phyloP scores from a whole-genome alignment of 768 basidiomycete genomes.

The Leucosporidium creatinivorum region DNA sequence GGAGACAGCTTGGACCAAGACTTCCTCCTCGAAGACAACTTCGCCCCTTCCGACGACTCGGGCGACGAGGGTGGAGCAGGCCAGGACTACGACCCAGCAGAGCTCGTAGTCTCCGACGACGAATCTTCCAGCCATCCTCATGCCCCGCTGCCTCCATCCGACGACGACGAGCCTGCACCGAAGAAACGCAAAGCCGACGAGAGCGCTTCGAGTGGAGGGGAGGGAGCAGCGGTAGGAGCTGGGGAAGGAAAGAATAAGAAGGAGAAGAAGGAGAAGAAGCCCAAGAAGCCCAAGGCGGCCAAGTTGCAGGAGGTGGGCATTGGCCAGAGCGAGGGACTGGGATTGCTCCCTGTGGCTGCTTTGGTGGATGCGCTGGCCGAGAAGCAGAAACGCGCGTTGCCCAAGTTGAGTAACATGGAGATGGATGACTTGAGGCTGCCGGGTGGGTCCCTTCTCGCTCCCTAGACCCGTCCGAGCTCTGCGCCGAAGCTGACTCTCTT shows the following conservation, averaged over 20 bases:
- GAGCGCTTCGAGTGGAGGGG: too few species aligned
- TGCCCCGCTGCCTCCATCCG: not conserved
- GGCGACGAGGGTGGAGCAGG: slow-evolving; percentile 50
- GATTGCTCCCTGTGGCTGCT: slow-evolving; percentile 53
- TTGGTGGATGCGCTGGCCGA: slow-evolving; percentile 59
- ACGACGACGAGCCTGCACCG: slow-evolving; percentile 39
- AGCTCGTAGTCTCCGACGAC: too few species aligned
- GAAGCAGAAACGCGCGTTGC: slow-evolving; percentile 63
- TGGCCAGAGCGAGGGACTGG: slow-evolving; percentile 45
- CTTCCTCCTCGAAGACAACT: slow-evolving; percentile 61
- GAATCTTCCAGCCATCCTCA: too few species aligned
- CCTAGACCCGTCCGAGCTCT: not conserved
- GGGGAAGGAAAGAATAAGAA: slow-evolving; percentile 9
- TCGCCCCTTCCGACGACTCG: slow-evolving; percentile 58
- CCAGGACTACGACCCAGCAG: not conserved
- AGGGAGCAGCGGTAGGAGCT: too few species aligned
- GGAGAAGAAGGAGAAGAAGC: slow-evolving; percentile 60
- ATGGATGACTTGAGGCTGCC: slow-evolving; percentile 70
- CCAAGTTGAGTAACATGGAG: slow-evolving; percentile 66
- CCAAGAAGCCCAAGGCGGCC: slow-evolving; percentile 56
- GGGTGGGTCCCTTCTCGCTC: slow-evolving; percentile 48
- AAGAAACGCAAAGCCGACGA: slow-evolving; percentile 66
- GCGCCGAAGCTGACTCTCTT: slow-evolving; percentile 43
- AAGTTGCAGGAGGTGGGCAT: slow-evolving; percentile 43
- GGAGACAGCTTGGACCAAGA: slow-evolving; percentile 31